A percentile compares a stretch with the other conserved stretches of the same genome.
These are phyloP conservation scores for Plasmodium knowlesi DNA, from an alignment of 169 alveolate species.

Conservation along the genomic window DNA sequence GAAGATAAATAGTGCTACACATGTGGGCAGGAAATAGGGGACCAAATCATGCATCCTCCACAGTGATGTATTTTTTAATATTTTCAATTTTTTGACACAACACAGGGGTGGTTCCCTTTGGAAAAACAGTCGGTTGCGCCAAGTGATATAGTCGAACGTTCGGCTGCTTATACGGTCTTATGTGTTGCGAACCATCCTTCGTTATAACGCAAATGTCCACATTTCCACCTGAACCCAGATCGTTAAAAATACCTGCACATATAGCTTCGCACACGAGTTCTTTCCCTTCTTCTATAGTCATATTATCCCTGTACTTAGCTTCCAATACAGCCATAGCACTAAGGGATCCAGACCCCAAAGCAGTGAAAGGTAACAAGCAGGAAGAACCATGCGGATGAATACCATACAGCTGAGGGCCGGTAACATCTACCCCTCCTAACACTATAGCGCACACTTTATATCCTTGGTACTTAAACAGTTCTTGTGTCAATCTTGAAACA, in stretches of 20 bases:
- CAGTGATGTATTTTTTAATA: conserved; percentile 77
- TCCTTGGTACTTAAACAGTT: conserved; percentile 95
- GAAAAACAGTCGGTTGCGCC: conserved; percentile 78
- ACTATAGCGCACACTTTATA: conserved; percentile 97
- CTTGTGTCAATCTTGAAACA: conserved; percentile 89
- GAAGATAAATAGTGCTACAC: conserved; percentile 3
- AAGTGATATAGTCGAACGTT: conserved; percentile 85
- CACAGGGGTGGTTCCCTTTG: conserved; percentile 85
- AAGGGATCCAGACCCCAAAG: conserved; percentile 99
- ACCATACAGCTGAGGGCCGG: conserved; percentile 95
- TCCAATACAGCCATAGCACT: conserved; percentile 98
- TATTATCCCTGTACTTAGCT: conserved; percentile 92
- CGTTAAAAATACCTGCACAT: conserved; percentile 97
- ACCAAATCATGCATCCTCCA: conserved; percentile 74
- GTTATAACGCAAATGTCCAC: conserved; percentile 95
- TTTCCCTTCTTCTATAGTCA: conserved; percentile 94
- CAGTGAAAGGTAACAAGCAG: conserved; percentile 91
- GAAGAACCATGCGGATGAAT: conserved; percentile 97
- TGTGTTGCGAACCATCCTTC: conserved; percentile 89
- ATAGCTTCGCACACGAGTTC: conserved; percentile 93
- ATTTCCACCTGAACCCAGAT: conserved; percentile 96
- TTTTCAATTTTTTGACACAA: conserved; percentile 84
- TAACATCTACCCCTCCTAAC: conserved; percentile 97
- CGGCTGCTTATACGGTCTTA: conserved; percentile 85
- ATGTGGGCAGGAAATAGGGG: neutral